Evolutionary conservation across 768 basidiomycete species (phyloP).

Genomic region (Phylloporus sp.): DNA sequence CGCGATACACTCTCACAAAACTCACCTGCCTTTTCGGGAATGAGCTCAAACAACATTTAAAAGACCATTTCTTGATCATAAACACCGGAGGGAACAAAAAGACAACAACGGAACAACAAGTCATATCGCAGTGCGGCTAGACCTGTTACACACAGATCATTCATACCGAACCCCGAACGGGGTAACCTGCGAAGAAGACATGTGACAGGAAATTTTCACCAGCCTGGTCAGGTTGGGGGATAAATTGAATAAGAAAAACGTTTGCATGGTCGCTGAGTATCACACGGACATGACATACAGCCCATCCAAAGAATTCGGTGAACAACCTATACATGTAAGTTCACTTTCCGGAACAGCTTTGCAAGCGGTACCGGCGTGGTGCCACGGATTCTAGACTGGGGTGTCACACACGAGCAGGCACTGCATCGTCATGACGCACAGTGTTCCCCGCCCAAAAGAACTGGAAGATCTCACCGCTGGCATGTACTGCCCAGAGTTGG

Average conservation of each 20-base stretch:
- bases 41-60: neutral
- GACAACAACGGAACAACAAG: neutral
- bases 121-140: neutral
- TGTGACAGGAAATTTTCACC: neutral
- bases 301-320: conserved; percentile 10
- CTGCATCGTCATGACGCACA: neutral
- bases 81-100: neutral
- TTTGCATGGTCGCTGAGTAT: conserved; percentile 8
- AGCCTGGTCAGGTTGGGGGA: neutral
- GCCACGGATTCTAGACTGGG: neutral
- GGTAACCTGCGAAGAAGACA: neutral
- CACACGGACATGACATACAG: conserved; percentile 28
- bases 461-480: conserved; percentile 2
- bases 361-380: conserved; percentile 23
- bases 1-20: neutral
- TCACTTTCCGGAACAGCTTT: conserved; percentile 14
- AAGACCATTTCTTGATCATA: neutral
- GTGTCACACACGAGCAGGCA: conserved; percentile 4
- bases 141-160: neutral
- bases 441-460: conserved; percentile 1
- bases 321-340: conserved; percentile 16
- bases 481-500: neutral
- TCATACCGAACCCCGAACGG: conserved; percentile 4
- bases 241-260: conserved; percentile 3
- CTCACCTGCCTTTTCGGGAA: conserved; percentile 23